Evolutionary conservation across 805 yeast genomes (phyloP), one percentile per base, ranked within the genome.

Genomic region (Candida pini): DNA sequence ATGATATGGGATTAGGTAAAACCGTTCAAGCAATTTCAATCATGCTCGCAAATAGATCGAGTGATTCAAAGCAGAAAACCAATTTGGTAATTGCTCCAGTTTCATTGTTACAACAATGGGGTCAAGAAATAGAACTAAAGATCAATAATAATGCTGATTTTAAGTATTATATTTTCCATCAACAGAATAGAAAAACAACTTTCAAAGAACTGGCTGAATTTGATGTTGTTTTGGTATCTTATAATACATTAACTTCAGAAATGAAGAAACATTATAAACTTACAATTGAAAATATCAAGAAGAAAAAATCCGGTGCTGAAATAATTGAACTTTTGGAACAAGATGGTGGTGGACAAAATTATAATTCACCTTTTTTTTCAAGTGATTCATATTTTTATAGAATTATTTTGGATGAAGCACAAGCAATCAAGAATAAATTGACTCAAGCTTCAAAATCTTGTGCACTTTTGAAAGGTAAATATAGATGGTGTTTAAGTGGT

Each of bases 1-100:
- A 83, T 56, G 89, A 81, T 64, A 82, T 82, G 92, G 92, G 92
- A 7, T 60, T 83, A 15, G 87, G 88, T 36, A 83, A 83, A 54
- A 83, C 92, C 0, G 69, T 80, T 21, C 89, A 82, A 47, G 70
- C 84, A 1, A 58, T 82, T 15, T 73, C 81, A 1, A 52, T 84
- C 28, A 73, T 83, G 35, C 49, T 80, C 36, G 64, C 75, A 2
- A 60, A 69, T 47, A 54, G 47, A 31, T 50, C 72, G 2, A 30
- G 31, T 10, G 47, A 43, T 18, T 26, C 60, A 14, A 44, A 58
- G 1, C 43, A 58, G 26, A 75, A 70, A 41, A 75, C 86, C 0
- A 85, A 79, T 22, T 64, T 90, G 40, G 73, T 90, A 32, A 76
- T 90, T n/a, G 94, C 95, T 0, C 97, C 98, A 0, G 95, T 90